phyloP scores from a whole-genome alignment of 805 yeast genomes.

The Candida pseudoglaebosa region DNA sequence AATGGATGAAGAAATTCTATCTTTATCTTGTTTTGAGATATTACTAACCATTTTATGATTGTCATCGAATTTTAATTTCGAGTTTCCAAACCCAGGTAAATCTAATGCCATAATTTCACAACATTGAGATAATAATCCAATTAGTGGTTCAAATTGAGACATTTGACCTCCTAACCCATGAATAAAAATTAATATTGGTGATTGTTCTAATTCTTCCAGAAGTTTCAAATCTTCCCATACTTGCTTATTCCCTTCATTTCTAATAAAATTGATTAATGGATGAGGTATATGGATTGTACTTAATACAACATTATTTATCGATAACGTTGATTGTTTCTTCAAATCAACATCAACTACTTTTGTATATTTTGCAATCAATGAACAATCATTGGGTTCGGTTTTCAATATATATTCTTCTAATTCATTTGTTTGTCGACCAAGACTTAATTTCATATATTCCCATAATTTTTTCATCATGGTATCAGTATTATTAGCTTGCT shows the following conservation, averaged over 20 bases:
- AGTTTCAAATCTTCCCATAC: slow-evolving; percentile 9
- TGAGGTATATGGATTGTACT: slow-evolving; percentile 47
- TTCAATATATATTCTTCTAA: slow-evolving; percentile 41
- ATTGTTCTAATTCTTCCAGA: slow-evolving; percentile 36
- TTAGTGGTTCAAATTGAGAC: slow-evolving; percentile 75
- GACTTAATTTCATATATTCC: slow-evolving; percentile 23
- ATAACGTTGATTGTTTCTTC: slow-evolving; percentile 13
- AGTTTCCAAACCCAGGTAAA: slow-evolving; percentile 84
- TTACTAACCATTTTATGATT: slow-evolving; percentile 16
- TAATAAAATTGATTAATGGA: slow-evolving; percentile 36
- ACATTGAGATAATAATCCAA: slow-evolving; percentile 59
- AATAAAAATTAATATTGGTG: slow-evolving; percentile 63
- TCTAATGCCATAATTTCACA: slow-evolving; percentile 69
- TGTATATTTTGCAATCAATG: slow-evolving; percentile 48
- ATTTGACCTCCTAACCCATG: slow-evolving; percentile 93
- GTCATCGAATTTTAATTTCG: slow-evolving; percentile 18
- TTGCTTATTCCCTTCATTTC: slow-evolving; percentile 21
- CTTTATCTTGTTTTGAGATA: slow-evolving; percentile 28
- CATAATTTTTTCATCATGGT: slow-evolving; percentile 18
- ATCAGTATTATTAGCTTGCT: slow-evolving; percentile 16
- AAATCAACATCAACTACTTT: slow-evolving; percentile 37
- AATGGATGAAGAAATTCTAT: slow-evolving; percentile 25
- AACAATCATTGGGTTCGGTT: slow-evolving; percentile 52
- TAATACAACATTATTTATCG: slow-evolving; percentile 32
- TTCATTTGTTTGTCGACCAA: slow-evolving; percentile 21